Evolutionary conservation across 2,329 filamentous ascomycete genomes (phyloP).

Genomic region (Colletotrichum endophyticum): DNA sequence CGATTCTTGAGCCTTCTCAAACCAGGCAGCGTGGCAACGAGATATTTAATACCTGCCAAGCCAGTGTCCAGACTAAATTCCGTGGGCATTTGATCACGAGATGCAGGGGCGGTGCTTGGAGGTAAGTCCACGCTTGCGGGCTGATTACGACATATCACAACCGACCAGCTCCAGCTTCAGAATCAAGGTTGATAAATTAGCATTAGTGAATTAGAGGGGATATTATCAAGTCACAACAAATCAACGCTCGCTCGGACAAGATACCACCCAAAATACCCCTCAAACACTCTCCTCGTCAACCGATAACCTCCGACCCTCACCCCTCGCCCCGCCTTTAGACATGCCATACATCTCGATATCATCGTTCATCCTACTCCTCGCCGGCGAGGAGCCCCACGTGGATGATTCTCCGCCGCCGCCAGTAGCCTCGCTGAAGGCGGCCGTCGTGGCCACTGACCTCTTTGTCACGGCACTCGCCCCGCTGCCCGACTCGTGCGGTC

Average conservation of each 20-base stretch:
- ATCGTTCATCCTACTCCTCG: neutral
- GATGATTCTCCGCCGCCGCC: neutral
- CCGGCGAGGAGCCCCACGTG: neutral
- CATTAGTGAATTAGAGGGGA: neutral
- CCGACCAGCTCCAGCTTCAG: neutral
- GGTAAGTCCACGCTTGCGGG: fast-evolving
- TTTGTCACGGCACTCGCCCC: neutral
- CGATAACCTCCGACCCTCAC: neutral
- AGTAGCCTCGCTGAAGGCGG: neutral
- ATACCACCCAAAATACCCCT: fast-evolving
- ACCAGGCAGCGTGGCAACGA: neutral
- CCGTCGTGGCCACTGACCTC: neutral
- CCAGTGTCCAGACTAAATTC: fast-evolving
- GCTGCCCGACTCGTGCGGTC: neutral
- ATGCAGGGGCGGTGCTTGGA: fast-evolving
- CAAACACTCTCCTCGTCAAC: neutral
- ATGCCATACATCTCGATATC: neutral
- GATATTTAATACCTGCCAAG: fast-evolving
- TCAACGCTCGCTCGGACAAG: neutral
- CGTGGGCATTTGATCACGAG: fast-evolving
- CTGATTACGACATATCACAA: fast-evolving
- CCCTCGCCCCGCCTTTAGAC: neutral
- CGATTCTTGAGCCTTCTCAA: fast-evolving
- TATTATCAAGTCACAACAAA: neutral
- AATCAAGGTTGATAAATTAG: neutral